These are phyloP conservation scores for Tulasnella sp. DNA, from an alignment of 768 basidiomycete species.

Conservation along the genomic window DNA sequence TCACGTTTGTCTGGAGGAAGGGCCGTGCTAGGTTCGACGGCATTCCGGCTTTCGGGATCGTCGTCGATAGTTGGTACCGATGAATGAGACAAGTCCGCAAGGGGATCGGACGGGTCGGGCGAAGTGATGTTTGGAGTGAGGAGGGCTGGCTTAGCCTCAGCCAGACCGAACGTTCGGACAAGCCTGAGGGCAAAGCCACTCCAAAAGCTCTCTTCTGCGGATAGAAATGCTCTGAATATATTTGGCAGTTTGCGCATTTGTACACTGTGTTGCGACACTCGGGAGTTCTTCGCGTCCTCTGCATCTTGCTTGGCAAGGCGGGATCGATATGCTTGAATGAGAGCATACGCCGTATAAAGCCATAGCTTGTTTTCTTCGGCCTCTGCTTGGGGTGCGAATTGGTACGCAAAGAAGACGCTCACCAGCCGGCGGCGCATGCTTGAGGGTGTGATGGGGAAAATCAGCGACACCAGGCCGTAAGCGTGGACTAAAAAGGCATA, in stretches of 20 bases:
- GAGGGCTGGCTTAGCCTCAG: constrained; percentile 59
- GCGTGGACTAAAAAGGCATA: constrained; percentile 38
- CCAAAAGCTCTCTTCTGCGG: constrained; percentile 92
- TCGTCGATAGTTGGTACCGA: constrained; percentile 3
- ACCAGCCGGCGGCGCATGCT: constrained; percentile 72
- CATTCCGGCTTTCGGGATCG: neutral
- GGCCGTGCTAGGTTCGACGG: constrained; percentile 39
- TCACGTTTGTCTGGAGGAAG: constrained; percentile 50
- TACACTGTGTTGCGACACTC: constrained; percentile 43
- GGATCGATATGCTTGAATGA: constrained; percentile 80
- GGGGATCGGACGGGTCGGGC: constrained; percentile 10
- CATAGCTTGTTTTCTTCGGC: constrained; percentile 81
- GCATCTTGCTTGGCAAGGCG: constrained; percentile 64
- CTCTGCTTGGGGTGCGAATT: constrained; percentile 67
- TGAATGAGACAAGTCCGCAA: constrained; percentile 10
- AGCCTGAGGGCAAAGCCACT: constrained; percentile 70
- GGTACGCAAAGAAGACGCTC: constrained; percentile 62
- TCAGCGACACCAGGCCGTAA: constrained; percentile 1
- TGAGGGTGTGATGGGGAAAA: constrained; percentile 23
- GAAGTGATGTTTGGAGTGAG: constrained; percentile 51
- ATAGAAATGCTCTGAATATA: constrained; percentile 84
- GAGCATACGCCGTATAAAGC: constrained; percentile 87
- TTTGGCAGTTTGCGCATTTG: constrained; percentile 83
- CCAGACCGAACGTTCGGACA: constrained; percentile 65
- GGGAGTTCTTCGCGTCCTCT: constrained; percentile 32